These are phyloP conservation scores for Colletotrichum tamarilloi DNA, from an alignment of 2,329 filamentous ascomycete genomes.

Conservation along the genomic window DNA sequence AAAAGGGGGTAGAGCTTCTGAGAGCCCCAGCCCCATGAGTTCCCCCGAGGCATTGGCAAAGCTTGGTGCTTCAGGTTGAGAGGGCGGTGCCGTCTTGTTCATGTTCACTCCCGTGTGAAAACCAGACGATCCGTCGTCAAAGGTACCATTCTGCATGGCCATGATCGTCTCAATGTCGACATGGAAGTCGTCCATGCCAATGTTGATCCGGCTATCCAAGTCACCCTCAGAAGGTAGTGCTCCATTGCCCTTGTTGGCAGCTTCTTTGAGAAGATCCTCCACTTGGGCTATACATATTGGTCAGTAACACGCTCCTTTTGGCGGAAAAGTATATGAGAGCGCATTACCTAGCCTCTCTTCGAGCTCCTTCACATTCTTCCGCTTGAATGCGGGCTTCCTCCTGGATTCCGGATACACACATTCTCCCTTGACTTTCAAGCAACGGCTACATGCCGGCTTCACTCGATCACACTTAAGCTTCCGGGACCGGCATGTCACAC, in stretches of 20 bases:
- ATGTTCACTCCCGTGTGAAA: neutral
- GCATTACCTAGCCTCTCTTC: conserved; percentile 85
- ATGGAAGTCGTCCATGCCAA: conserved; percentile 38
- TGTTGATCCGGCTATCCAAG: conserved; percentile 37
- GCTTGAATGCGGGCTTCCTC: conserved; percentile 88
- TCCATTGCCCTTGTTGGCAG: conserved; percentile 44
- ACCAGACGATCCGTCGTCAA: conserved; percentile 1
- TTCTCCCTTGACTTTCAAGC: conserved; percentile 77
- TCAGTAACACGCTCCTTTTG: conserved; percentile 16
- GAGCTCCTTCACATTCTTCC: conserved; percentile 89
- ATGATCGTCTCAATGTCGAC: conserved; percentile 35
- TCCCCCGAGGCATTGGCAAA: conserved; percentile 36
- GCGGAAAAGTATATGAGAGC: neutral
- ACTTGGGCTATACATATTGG: conserved; percentile 74
- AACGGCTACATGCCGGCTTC: conserved; percentile 84
- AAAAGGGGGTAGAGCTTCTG: conserved; percentile 82
- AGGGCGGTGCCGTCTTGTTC: neutral
- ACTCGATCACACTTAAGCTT: conserved; percentile 90
- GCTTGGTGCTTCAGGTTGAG: neutral
- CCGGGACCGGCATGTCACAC: conserved; percentile 83
- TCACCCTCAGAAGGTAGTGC: neutral
- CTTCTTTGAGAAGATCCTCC: conserved; percentile 80
- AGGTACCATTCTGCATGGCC: conserved; percentile 24
- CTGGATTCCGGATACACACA: conserved; percentile 91
- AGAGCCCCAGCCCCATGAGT: conserved; percentile 82